Base-by-base conservation (phyloP, 768 basidiomycete species). In the Psilocybe cyanescens region DNA sequence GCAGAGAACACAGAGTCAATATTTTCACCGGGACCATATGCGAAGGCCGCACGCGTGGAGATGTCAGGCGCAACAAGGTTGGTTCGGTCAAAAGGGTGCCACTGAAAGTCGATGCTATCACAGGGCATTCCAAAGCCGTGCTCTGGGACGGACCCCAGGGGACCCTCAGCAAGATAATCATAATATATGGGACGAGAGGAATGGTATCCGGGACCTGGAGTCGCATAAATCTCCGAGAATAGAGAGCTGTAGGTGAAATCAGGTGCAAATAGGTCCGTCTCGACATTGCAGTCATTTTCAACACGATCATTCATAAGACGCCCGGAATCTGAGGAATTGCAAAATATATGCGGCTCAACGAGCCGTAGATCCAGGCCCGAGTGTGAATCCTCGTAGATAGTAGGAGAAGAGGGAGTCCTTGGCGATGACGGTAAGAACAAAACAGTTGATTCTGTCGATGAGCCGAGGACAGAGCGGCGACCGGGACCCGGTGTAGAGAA, bases 161-260 rank as follows among this genome's bases (percentile, higher is more conserved):
- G 81, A 62, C 84, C 82, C 60, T 85, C 82, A 31, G 76, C 75
- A 1, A 83, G 83, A 2, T 81, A 83, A 67, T 85, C 82, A 65
- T 83, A 83, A 70, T 84, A 82, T 35, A 83, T 68, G 14, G 76
- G 70, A 24, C 63, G 73, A 50, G 74, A 72, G 45, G 68, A 65
- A 68, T 53, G 66, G 59, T 71, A 76, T 31, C 66, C 75, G 39
- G 84, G 83, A 28, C 84, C 83, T 39, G 86, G 86, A 51, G 81
- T 83, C n/a, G 76, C 71, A 65, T 78, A 86, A 31, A 72, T 58
- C 41, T 68, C 63, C 16, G 65, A 55, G 35, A 72, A 51, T 24
- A 68, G 47, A 53, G 64, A 60, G 59, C 59, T 59, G 31, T 55
- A 48, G 29, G 57, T 56, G 47, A 60, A 39, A 17, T 66, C 61